phyloP scores from a whole-genome alignment of 495 filamentous ascomycete species.

The Aspergillus sclerotiicarbonarius region DNA sequence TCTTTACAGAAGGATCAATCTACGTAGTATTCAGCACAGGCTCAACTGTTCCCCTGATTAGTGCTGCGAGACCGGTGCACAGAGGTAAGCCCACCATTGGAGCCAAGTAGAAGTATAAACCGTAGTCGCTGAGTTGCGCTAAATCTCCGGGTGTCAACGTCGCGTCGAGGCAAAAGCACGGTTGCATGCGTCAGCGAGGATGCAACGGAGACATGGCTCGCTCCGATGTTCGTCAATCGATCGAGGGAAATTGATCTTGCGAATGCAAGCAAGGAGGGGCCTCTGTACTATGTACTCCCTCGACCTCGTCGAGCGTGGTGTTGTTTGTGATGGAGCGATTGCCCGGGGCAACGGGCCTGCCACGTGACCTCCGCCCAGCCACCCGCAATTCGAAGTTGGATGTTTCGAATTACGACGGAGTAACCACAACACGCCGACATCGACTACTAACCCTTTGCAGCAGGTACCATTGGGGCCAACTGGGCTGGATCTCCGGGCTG shows the following conservation, averaged over 20 bases:
- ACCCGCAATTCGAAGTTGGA: conserved; percentile 17
- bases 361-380: conserved; percentile 26
- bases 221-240: background rate
- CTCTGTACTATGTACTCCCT: background rate
- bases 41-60: too few species aligned
- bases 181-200: background rate
- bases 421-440: conserved; percentile 16
- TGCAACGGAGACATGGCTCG: background rate
- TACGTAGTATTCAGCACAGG: too few species aligned
- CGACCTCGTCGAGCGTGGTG: background rate
- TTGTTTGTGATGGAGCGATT: conserved; percentile 18
- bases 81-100: background rate
- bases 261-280: background rate
- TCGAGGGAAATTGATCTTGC: background rate
- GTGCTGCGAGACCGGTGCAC: too few species aligned
- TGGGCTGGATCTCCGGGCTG: conserved; percentile 5
- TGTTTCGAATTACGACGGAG: conserved; percentile 13
- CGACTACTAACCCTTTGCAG: conserved; percentile 2
- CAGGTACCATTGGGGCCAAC: conserved; percentile 3
- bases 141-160: background rate
- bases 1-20: too few species aligned
- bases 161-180: background rate
- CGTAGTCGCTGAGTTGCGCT: background rate
- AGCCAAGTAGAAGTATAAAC: background rate
- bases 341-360: conserved; percentile 22